phyloP scores from a whole-genome alignment of 2,329 filamentous ascomycete species.

The Xylariales sp. region DNA sequence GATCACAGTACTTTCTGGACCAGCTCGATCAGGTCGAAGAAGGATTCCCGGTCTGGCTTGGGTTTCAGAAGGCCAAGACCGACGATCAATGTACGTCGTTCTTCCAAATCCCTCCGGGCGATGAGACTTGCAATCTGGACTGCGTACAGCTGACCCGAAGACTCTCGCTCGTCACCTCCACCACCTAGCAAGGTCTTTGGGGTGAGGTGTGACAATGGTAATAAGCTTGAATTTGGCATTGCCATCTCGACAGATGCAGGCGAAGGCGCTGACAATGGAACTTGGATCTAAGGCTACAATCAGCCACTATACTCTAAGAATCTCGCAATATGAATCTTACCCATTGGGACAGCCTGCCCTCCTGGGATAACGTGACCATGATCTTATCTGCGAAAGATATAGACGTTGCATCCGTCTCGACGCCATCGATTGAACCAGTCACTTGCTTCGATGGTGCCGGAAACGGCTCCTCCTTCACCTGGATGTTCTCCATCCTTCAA shows the following conservation, averaged over 20 bases:
- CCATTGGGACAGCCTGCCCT: slow-evolving; percentile 86
- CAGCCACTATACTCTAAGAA: slow-evolving; percentile 3
- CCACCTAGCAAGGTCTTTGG: slow-evolving; percentile 84
- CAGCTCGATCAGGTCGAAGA: slow-evolving; percentile 62
- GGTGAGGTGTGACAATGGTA: slow-evolving; percentile 78
- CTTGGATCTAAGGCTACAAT: slow-evolving; percentile 57
- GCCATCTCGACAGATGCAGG: slow-evolving; percentile 59
- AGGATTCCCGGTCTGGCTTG: slow-evolving; percentile 48
- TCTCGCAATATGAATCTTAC: slow-evolving; percentile 42
- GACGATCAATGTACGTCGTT: slow-evolving; percentile 56
- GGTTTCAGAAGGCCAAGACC: slow-evolving; percentile 54
- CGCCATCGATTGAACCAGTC: slow-evolving; percentile 59
- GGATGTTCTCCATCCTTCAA: slow-evolving; percentile 33
- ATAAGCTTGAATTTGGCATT: slow-evolving; percentile 42
- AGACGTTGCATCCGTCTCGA: slow-evolving; percentile 66
- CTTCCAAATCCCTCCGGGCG: slow-evolving; percentile 62
- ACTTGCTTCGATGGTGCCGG: slow-evolving; percentile 60
- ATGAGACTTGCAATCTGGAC: slow-evolving; percentile 84
- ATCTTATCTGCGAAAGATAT: slow-evolving; percentile 86
- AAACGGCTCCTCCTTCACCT: slow-evolving; percentile 53
- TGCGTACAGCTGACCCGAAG: slow-evolving; percentile 80
- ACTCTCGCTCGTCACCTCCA: slow-evolving; percentile 73
- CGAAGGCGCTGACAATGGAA: slow-evolving; percentile 66
- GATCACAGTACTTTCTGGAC: slow-evolving; percentile 53
- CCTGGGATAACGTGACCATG: slow-evolving; percentile 81